Conservation (phyloP, 805 yeast genomes). For the Sugiyamaella smithiae region DNA sequence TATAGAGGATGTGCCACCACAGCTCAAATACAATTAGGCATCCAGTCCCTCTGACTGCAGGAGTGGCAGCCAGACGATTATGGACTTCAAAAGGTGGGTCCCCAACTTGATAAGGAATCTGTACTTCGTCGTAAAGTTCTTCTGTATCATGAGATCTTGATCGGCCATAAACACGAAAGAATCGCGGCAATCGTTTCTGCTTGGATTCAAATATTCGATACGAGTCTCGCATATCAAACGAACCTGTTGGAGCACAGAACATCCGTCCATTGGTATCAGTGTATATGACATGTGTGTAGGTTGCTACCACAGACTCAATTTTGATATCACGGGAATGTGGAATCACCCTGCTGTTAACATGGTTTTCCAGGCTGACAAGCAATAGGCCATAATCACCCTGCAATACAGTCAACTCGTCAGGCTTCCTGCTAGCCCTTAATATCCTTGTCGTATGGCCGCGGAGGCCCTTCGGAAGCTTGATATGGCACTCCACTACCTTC, state of each 20-base stretch:
- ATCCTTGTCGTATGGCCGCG: neutral
- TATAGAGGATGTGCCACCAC: neutral
- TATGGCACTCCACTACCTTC: neutral
- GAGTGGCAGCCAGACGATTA: neutral
- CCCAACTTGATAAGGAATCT: neutral
- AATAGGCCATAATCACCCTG: neutral
- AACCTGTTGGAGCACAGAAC: neutral
- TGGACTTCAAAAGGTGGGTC: neutral
- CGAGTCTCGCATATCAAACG: neutral
- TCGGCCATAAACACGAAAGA: neutral
- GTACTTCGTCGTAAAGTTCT: neutral
- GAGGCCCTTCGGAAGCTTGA: neutral
- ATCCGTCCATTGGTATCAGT: neutral
- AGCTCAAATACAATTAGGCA: neutral
- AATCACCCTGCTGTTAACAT: neutral
- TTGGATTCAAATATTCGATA: neutral
- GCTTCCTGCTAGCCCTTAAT: neutral
- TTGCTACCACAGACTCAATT: neutral
- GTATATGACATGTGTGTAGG: neutral
- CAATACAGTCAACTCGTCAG: neutral
- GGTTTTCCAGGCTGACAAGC: neutral
- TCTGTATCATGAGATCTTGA: neutral
- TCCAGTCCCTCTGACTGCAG: neutral
- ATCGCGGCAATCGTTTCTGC: neutral
- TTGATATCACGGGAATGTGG: neutral